Evolutionary conservation across 129 eudicot species (phyloP), one percentile per base, ranked within the genome.

Genomic region (Artemisia tridentata): DNA sequence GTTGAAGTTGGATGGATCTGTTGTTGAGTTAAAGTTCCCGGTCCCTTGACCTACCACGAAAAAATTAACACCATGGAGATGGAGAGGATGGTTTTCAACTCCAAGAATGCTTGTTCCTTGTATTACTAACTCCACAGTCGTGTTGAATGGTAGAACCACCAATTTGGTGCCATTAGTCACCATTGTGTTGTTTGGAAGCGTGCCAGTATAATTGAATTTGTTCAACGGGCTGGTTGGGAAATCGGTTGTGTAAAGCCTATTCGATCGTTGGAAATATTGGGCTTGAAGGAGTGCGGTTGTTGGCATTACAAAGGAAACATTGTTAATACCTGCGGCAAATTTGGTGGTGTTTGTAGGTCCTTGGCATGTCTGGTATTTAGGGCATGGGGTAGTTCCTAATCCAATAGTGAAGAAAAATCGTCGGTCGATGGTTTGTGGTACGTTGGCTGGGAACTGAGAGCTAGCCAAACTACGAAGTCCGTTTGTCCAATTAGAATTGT

Each of bases 81-180:
- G 96, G 3, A 86, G 78, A 38, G 96, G 96, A 62, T 89, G 92
- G 54, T 90, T 89, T 77, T 86, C 89, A 11, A 85, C 84, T 16
- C 80, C 86, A 18, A 86, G 80, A 29, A 74, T 80, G 75, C 86
- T 83, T 29, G 90, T 89, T 52, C 75, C 96, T 74, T 86, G 96
- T 83, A 89, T 1, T 41, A 89, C 89, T 47, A 86, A 62, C 73
- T 86, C 96, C 65, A 84, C 88, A 0, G 74, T 82, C 31, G 96
- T 75, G 79, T 89, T 86, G 49, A 66, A 89, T 3, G 80, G 83
- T 48, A 89, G 63, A 73, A 89, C 92, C 68, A 84, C 82, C 52
- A 75, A 55, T 20, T 81, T 86, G 6, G 89, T 84, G 17, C 83
- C 88, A 41, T 78, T 78, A 21, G 68, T 45, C 80, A 84, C 88